Percentiles rank a stretch among this genome's conserved stretches.
phyloP scores from a whole-genome alignment of 129 eudicot genomes.

The Erigeron canadensis region DNA sequence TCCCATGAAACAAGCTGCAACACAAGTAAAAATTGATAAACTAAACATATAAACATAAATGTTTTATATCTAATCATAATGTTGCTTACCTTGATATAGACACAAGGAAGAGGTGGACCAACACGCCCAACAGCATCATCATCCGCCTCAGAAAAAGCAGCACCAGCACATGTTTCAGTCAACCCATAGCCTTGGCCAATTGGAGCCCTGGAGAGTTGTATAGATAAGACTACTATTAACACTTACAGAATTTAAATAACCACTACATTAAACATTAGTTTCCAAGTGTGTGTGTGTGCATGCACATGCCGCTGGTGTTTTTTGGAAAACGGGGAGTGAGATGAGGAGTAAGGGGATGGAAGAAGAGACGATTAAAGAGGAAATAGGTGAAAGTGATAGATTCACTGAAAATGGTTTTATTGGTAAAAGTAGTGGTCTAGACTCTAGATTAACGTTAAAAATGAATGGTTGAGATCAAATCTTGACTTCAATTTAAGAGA shows the following conservation, averaged over 20 bases:
- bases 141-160: slow-evolving; percentile 87
- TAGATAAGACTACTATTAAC: neutral
- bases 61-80: neutral
- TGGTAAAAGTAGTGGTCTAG: too few relatives aligned
- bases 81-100: slow-evolving; percentile 66
- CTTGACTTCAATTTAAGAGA: too few relatives aligned
- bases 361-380: too few relatives aligned
- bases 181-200: slow-evolving; percentile 98
- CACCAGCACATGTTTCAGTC: slow-evolving; percentile 99
- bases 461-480: too few relatives aligned
- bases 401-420: too few relatives aligned
- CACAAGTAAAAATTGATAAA: neutral
- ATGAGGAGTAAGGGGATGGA: too few relatives aligned
- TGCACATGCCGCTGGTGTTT: too few relatives aligned
- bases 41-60: neutral
- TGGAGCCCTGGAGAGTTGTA: slow-evolving; percentile 64
- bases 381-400: too few relatives aligned
- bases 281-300: too few relatives aligned
- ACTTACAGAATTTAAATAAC: neutral
- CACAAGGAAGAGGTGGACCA: slow-evolving; percentile 98
- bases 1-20: slow-evolving; percentile 98
- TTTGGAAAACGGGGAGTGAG: too few relatives aligned
- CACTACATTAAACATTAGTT: too few relatives aligned
- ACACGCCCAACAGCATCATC: slow-evolving; percentile 92
- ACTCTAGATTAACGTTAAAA: too few relatives aligned